Evolutionary conservation across 495 filamentous ascomycete species (phyloP), one percentile per base, ranked within the genome.

Genomic region (Parathielavia appendiculata): DNA sequence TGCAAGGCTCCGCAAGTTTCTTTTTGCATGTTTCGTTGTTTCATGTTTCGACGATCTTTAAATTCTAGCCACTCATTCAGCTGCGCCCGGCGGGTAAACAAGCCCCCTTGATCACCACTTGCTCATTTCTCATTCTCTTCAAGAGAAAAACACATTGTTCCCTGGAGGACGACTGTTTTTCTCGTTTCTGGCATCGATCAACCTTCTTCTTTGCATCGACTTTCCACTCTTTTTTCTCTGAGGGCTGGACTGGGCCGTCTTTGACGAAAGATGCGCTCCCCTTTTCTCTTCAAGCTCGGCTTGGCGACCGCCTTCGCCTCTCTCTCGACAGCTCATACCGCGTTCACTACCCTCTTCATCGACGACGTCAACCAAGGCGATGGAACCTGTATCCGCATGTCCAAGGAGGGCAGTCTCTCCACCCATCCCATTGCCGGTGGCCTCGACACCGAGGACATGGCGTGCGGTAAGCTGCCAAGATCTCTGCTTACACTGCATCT

Each of bases 311-410:
- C 49, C 44, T 62, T 75, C 47, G 66, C 67, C 49, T 46, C 63
- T 13, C 22, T 66, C 14, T 67, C 65, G 11, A 60, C 69, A 43
- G 84, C 83, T 26, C 88, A 92, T 60, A 88, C 87, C 17, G 66
- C 81, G 48, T 81, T 89, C 62, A 86, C 85, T 7, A 86, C 81
- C 20, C 75, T 91, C 59, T 85, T 77, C 56, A 70, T 91, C 63
- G 73, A 87, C 65, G 83, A 80, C 56, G 75, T 79, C 23, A 73
- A 78, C 62, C 82, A 89, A 64, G 89, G 89, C 47, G 79, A 83
- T 65, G 88, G 83, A 1, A 82, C 78, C 45, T 89, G 86, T 63
- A 75, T 91, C 30, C 81, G 87, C n/a, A 85, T 86, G 79, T 77
- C 78, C 49, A 78, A 72, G 51, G 72, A 80, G 54, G 66, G 73